phyloP scores from a whole-genome alignment of 2,329 filamentous ascomycete species.

The Penicillium sp. region DNA sequence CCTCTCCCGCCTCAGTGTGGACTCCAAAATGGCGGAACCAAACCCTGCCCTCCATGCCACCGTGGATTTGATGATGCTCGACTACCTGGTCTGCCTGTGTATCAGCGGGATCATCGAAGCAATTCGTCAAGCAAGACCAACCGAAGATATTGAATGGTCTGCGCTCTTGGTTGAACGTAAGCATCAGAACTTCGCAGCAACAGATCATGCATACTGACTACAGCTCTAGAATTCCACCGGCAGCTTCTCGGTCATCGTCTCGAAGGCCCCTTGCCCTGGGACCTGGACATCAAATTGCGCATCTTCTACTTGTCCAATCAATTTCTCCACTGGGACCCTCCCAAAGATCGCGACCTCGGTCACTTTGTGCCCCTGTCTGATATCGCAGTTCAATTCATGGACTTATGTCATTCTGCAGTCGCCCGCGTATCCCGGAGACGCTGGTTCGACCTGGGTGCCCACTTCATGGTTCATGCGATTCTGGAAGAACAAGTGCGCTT shows the following conservation, averaged over 20 bases:
- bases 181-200: constrained; percentile 2
- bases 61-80: constrained; percentile 56
- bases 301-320: constrained; percentile 49
- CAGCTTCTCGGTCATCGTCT: constrained; percentile 40
- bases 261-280: constrained; percentile 37
- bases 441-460: constrained; percentile 48
- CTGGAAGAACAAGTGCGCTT: constrained; percentile 48
- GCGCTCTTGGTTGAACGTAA: constrained; percentile 30
- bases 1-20: background rate
- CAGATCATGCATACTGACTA: background rate
- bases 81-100: constrained; percentile 53
- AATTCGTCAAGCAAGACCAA: constrained; percentile 9
- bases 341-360: constrained; percentile 9
- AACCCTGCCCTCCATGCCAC: constrained; percentile 40
- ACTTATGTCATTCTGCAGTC: constrained; percentile 44
- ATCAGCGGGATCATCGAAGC: constrained; percentile 44
- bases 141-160: constrained; percentile 21
- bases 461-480: constrained; percentile 52
- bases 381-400: constrained; percentile 50
- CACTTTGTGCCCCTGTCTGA: constrained; percentile 36
- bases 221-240: constrained; percentile 40
- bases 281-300: constrained; percentile 49
- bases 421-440: constrained; percentile 30
- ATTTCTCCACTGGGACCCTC: constrained; percentile 39
- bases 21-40: constrained; percentile 2